A percentile compares a stretch with the other conserved stretches of the same genome.
Conservation (phyloP, 2,329 filamentous ascomycete species). For the Stachybotrys chartarum region DNA sequence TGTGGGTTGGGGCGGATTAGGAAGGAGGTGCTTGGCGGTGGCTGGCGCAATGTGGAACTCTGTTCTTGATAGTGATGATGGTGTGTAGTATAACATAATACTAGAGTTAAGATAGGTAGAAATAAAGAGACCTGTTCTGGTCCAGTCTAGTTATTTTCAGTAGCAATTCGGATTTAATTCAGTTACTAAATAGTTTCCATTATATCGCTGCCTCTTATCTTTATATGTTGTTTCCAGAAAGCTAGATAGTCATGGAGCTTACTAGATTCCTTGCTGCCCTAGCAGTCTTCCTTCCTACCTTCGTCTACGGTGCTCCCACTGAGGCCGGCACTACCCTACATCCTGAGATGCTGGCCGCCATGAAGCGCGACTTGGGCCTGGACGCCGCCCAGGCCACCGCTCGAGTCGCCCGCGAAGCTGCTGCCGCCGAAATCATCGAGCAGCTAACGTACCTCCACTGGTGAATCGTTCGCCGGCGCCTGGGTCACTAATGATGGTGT, state of each 20-base stretch:
- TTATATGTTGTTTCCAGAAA: background rate
- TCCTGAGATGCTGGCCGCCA: conserved; percentile 3
- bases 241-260: conserved; percentile 4
- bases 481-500: conserved; percentile 2
- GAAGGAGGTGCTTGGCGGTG: background rate
- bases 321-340: conserved; percentile 1
- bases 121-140: background rate
- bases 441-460: conserved; percentile 3
- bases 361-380: conserved; percentile 7
- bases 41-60: background rate
- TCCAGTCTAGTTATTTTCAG: background rate
- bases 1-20: background rate
- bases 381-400: conserved; percentile 4
- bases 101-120: background rate
- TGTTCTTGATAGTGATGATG: background rate
- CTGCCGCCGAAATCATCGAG: conserved; percentile 1
- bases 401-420: conserved; percentile 2
- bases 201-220: background rate
- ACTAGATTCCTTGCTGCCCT: conserved; percentile 1
- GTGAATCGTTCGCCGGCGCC: conserved; percentile 4
- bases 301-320: conserved; percentile 3
- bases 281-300: conserved; percentile 1
- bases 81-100: background rate
- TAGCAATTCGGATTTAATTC: background rate
- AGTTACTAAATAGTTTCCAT: background rate